Evolutionary conservation across 495 filamentous ascomycete species (phyloP), one percentile per base, ranked within the genome.

Genomic region (Staphylotrichum tortipilum): DNA sequence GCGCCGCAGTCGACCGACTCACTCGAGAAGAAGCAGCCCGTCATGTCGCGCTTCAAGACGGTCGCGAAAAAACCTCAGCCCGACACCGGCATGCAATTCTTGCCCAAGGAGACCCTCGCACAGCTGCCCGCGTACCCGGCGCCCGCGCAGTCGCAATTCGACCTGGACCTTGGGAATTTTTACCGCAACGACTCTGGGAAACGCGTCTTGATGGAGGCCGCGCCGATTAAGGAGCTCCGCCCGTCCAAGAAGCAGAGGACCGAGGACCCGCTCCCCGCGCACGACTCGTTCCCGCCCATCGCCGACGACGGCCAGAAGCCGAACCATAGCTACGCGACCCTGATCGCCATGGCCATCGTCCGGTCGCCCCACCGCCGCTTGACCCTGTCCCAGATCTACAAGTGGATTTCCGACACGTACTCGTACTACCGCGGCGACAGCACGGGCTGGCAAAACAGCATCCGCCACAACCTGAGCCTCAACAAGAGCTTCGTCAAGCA

Each of bases 401-500:
- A 92, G 61, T 98, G 92, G 92, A 97, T 98, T 50, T 89, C 88
- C 1, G 88, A 97, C 61, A 92, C 84, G 4, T 98, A 88, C 64
- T 79, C 77, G 3, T 94, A 86, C 66, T 98, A 96, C 70, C 82
- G 81, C 48, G 78, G 80, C 15, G 77, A 81, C 29, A 88, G 94
- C 47, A 78, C 86, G 5, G 91, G 92, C 22, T 98, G 92, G 92
- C 90, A 96, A 68, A 98, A 98, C 64, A 95, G 91, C 69, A 98
- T 98, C 65, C 84, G 92, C 1, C 92, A 98, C 61, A 98, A 98
- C 53, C 81, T 98, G n/a, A 94, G 88, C 59, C 73, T 97, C 19
- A 95, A 95, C 70, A 96, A 96, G 65, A 85, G 85, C n/a, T 97
- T 98, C 54, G 81, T 90, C 54, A 97, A 96, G 66, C 85, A 94